phyloP scores from a whole-genome alignment of 305 asterid species.

The Euphrasia arctica region DNA sequence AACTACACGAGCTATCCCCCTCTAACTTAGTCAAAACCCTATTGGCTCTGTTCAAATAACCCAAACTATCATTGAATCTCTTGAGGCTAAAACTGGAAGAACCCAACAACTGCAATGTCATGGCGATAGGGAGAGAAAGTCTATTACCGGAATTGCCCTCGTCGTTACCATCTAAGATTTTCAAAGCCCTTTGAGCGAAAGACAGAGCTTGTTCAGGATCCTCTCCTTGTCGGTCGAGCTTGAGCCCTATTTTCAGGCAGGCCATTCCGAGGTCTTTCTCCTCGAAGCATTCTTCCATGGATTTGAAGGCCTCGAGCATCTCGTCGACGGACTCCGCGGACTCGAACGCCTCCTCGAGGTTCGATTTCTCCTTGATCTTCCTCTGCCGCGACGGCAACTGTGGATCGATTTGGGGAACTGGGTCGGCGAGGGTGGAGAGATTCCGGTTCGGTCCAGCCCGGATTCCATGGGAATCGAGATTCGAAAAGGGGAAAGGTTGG shows the following conservation, averaged over 20 bases:
- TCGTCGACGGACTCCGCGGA: conserved; percentile 68
- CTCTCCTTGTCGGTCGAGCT: conserved; percentile 75
- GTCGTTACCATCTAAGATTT: conserved; percentile 45
- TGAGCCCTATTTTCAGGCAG: conserved; percentile 80
- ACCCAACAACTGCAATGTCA: conserved; percentile 88
- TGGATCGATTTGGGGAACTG: conserved; percentile 28
- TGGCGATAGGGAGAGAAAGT: conserved; percentile 69
- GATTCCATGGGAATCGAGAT: conserved; percentile 20
- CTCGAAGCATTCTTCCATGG: conserved; percentile 64
- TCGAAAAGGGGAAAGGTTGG: conserved; percentile 36
- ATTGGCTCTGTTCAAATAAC: conserved; percentile 78
- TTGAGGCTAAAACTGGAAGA: conserved; percentile 59
- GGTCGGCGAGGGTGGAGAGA: conserved; percentile 49
- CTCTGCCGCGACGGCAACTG: conserved; percentile 69
- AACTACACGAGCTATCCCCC: conserved; percentile 33
- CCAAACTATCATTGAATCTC: conserved; percentile 80
- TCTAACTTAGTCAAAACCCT: conserved; percentile 57
- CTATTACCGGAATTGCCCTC: conserved; percentile 30
- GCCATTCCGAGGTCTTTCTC: conserved; percentile 78
- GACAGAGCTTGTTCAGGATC: conserved; percentile 64
- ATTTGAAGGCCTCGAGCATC: conserved; percentile 67
- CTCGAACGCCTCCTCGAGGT: conserved; percentile 80
- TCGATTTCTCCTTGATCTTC: conserved; percentile 58
- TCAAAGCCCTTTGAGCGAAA: conserved; percentile 70
- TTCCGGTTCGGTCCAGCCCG: conserved; percentile 30